These are phyloP conservation scores for Stenogyne calaminthoides DNA, from an alignment of 305 asterid species.

Conservation along the genomic window DNA sequence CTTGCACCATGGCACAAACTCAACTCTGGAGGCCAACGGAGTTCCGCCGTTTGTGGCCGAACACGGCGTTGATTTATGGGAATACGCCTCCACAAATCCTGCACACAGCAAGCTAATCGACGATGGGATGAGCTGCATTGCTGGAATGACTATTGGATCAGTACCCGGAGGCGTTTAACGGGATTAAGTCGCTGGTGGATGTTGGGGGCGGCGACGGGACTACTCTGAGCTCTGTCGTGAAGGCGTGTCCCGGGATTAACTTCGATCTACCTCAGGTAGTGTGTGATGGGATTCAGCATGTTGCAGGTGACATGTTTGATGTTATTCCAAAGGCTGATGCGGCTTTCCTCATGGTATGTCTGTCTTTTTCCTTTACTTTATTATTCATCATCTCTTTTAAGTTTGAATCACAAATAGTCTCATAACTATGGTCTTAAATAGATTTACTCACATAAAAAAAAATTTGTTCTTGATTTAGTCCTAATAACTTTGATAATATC, in stretches of 20 bases:
- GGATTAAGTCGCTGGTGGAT: slow-evolving; percentile 50
- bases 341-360: neutral
- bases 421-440: too few relatives aligned
- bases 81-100: slow-evolving; percentile 29
- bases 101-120: slow-evolving; percentile 48
- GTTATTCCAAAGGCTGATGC: slow-evolving; percentile 38
- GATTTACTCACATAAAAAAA: too few relatives aligned
- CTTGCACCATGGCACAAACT: slow-evolving; percentile 65
- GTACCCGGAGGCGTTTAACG: slow-evolving; percentile 34
- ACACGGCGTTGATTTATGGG: slow-evolving; percentile 51
- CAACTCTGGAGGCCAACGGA: slow-evolving; percentile 26
- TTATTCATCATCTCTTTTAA: too few relatives aligned
- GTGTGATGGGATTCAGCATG: slow-evolving; percentile 43
- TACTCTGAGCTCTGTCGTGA: slow-evolving; percentile 33
- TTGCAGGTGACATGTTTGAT: slow-evolving; percentile 62
- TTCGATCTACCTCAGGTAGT: slow-evolving; percentile 67
- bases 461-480: too few relatives aligned
- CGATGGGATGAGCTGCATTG: slow-evolving; percentile 37
- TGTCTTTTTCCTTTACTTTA: too few relatives aligned
- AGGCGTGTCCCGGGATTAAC: slow-evolving; percentile 58
- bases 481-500: too few relatives aligned
- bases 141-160: slow-evolving; percentile 33
- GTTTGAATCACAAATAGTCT: too few relatives aligned
- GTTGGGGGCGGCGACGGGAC: slow-evolving; percentile 66
- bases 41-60: slow-evolving; percentile 40